Conservation (phyloP, 2,329 filamentous ascomycete species). For the Didymella sp. region DNA sequence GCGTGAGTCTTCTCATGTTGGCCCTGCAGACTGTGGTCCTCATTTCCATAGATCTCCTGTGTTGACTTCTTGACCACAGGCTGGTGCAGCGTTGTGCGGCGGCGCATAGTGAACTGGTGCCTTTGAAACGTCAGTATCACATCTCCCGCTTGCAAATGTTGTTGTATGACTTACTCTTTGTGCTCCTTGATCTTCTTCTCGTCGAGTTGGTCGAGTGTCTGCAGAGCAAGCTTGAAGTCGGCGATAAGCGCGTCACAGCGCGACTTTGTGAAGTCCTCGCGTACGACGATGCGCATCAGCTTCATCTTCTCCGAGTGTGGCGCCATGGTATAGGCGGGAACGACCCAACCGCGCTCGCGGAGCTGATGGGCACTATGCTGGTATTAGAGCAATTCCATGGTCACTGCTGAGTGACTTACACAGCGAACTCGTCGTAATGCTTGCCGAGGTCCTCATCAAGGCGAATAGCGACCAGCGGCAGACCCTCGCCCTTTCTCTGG, state of each 20-base stretch:
- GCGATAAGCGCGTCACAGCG: conserved; percentile 78
- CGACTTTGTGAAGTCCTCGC: conserved; percentile 86
- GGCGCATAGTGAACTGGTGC: conserved; percentile 30
- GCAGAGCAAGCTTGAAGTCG: conserved; percentile 80
- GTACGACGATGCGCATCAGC: conserved; percentile 89
- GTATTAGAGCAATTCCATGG: conserved; percentile 1
- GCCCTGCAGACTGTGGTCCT: conserved; percentile 91
- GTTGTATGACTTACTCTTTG: conserved; percentile 60
- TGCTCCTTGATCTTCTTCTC: conserved; percentile 72
- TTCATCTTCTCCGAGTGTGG: conserved; percentile 83
- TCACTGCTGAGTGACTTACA: conserved; percentile 36
- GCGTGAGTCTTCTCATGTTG: conserved; percentile 91
- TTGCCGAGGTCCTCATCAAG: conserved; percentile 65
- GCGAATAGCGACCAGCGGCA: conserved; percentile 90
- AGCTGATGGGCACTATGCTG: conserved; percentile 73
- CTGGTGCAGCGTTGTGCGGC: conserved; percentile 39
- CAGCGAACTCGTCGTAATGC: conserved; percentile 62
- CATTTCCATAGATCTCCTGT: conserved; percentile 64
- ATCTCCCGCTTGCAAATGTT: neutral
- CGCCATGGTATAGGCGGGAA: conserved; percentile 97
- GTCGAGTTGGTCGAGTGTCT: conserved; percentile 77
- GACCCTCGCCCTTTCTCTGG: conserved; percentile 74
- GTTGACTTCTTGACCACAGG: conserved; percentile 46
- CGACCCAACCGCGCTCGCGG: conserved; percentile 87
- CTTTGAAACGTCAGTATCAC: neutral